Evolutionary conservation across 73 alveolate species (phyloP).

Genomic region (Blepharisma stoltei): DNA sequence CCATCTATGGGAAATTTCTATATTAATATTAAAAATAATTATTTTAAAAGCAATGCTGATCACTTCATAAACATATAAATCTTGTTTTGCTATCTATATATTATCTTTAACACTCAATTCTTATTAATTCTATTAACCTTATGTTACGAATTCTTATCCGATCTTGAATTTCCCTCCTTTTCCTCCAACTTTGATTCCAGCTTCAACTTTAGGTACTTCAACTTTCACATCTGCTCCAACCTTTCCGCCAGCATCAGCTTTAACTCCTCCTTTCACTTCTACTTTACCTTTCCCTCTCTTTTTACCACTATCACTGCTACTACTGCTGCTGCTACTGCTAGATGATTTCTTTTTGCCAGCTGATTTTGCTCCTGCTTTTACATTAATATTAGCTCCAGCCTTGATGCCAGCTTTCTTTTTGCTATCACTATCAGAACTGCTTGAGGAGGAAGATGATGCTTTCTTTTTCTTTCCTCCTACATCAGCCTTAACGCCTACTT

Average conservation of each 20-base stretch:
- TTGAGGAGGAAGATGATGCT: neutral
- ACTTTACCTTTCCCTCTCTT: neutral
- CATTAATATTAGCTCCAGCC: neutral
- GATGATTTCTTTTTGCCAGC: neutral
- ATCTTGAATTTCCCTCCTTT: neutral
- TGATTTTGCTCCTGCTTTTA: neutral
- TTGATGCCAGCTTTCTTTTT: neutral
- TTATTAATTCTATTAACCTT: too few relatives aligned
- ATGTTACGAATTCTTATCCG: too few relatives aligned
- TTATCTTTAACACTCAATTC: too few relatives aligned
- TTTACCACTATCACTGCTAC: neutral
- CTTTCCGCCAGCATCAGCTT: neutral
- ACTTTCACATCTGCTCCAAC: neutral
- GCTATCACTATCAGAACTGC: neutral
- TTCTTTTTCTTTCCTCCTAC: too few relatives aligned
- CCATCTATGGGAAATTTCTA: too few relatives aligned
- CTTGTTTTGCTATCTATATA: too few relatives aligned
- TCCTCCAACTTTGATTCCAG: neutral
- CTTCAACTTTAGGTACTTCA: neutral
- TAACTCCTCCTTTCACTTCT: neutral
- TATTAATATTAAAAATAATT: too few relatives aligned
- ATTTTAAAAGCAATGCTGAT: too few relatives aligned
- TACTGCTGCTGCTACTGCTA: neutral
- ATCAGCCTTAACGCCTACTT: too few relatives aligned
- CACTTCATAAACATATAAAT: too few relatives aligned